A percentile compares a stretch with the other conserved stretches of the same genome.
These are phyloP conservation scores for Penicillium sp. DNA, from an alignment of 2,329 filamentous ascomycete genomes.

Conservation along the genomic window DNA sequence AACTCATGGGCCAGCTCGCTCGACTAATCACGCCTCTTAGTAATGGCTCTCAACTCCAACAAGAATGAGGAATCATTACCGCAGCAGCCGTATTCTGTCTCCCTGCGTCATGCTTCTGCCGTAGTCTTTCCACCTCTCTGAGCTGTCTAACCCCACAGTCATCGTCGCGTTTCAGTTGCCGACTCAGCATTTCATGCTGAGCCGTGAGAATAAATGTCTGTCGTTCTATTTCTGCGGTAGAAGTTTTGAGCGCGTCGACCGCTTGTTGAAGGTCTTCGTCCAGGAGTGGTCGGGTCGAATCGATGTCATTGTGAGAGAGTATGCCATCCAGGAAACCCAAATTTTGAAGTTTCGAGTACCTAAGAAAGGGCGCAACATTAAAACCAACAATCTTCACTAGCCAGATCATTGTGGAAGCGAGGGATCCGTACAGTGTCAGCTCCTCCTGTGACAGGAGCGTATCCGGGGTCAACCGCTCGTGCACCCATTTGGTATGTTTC, in stretches of 20 bases:
- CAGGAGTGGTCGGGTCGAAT: constrained; percentile 42
- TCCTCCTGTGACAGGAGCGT: constrained; percentile 48
- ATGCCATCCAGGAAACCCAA: constrained; percentile 36
- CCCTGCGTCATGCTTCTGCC: constrained; percentile 40
- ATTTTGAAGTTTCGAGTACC: constrained; percentile 41
- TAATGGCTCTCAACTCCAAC: neutral
- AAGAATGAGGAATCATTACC: constrained; percentile 31
- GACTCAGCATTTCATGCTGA: constrained; percentile 39
- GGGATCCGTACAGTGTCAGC: constrained; percentile 37
- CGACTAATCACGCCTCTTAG: constrained; percentile 34
- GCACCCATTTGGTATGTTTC: constrained; percentile 38
- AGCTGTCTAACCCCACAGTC: constrained; percentile 29
- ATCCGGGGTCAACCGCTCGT: constrained; percentile 36
- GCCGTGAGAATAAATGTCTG: constrained; percentile 38
- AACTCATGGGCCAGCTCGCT: constrained; percentile 42
- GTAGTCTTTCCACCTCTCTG: constrained; percentile 36
- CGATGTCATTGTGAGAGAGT: constrained; percentile 32
- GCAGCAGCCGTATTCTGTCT: constrained; percentile 39
- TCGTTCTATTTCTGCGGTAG: constrained; percentile 40
- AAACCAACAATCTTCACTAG: neutral
- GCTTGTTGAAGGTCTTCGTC: constrained; percentile 45
- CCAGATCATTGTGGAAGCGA: neutral
- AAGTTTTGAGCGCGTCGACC: constrained; percentile 42
- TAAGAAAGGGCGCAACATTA: constrained; percentile 20
- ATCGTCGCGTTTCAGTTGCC: constrained; percentile 29